phyloP scores from a whole-genome alignment of 1,139 yeast genomes.

The Pichia sp. region DNA sequence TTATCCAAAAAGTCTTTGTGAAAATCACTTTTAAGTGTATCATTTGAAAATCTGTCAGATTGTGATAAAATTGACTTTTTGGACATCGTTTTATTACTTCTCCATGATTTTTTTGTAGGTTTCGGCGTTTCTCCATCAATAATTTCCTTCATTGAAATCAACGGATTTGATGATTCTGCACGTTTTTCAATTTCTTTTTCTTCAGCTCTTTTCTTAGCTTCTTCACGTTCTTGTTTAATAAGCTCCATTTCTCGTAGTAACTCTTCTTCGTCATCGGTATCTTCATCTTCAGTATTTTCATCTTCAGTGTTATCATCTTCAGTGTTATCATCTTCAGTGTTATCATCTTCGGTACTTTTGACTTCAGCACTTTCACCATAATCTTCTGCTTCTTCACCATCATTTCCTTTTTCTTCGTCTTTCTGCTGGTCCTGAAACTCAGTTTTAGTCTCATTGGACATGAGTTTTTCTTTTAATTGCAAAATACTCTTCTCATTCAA shows the following conservation, averaged over 20 bases:
- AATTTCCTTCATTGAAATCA: slow-evolving; percentile 27
- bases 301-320: slow-evolving; percentile 12
- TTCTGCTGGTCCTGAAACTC: too few relatives aligned
- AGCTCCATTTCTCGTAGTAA: slow-evolving; percentile 38
- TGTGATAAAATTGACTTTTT: not conserved
- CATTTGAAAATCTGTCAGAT: slow-evolving; percentile 48
- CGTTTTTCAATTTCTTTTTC: slow-evolving; percentile 22
- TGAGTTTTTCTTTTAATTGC: slow-evolving; percentile 29
- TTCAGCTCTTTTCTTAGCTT: slow-evolving; percentile 24
- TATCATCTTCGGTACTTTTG: slow-evolving; percentile 9
- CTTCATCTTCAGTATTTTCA: not conserved
- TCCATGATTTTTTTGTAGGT: slow-evolving; percentile 35
- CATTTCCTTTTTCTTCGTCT: slow-evolving; percentile 6
- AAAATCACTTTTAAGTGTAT: slow-evolving; percentile 59
- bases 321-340: not conserved
- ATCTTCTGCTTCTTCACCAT: slow-evolving; percentile 12
- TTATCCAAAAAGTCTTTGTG: slow-evolving; percentile 68
- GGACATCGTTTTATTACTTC: slow-evolving; percentile 24
- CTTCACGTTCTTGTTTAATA: slow-evolving; percentile 28
- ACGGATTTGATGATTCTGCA: slow-evolving; percentile 39
- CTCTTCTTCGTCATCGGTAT: slow-evolving; percentile 30
- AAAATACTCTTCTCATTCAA: not conserved
- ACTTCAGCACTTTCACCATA: slow-evolving; percentile 23
- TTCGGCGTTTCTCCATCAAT: slow-evolving; percentile 18
- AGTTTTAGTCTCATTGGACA: slow-evolving; percentile 13